Evolutionary conservation across 1,284 basidiomycete genomes (phyloP).

Genomic region (Flammula alnicola): DNA sequence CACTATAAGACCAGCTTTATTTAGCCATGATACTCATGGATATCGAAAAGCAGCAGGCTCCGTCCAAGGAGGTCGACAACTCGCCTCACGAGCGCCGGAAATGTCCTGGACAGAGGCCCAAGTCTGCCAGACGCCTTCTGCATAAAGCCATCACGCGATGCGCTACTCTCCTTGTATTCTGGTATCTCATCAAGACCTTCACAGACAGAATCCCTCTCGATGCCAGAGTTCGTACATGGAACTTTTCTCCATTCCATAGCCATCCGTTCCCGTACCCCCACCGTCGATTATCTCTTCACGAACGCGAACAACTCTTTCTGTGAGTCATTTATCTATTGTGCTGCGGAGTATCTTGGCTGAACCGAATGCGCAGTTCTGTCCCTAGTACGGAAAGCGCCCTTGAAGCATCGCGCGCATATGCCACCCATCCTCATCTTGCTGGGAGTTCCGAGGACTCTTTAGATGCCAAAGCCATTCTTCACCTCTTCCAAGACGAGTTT

Average conservation of each 20-base stretch:
- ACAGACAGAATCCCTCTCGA: not conserved
- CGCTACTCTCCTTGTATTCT: slow-evolving; percentile 14
- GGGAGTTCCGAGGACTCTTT: slow-evolving; percentile 67
- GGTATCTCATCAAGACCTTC: slow-evolving; percentile 9
- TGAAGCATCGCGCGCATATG: slow-evolving; percentile 59
- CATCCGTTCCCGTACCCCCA: slow-evolving; percentile 15
- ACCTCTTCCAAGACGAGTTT: slow-evolving; percentile 67
- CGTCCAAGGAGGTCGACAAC: slow-evolving; percentile 10
- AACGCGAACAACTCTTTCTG: slow-evolving; percentile 42
- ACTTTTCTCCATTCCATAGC: not conserved
- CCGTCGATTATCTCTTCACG: slow-evolving; percentile 22
- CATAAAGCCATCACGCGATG: slow-evolving; percentile 8
- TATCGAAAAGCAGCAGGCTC: slow-evolving; percentile 23
- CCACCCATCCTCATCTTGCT: slow-evolving; percentile 74
- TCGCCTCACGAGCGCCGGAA: not conserved
- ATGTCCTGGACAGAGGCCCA: not conserved
- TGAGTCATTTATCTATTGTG: slow-evolving; percentile 21
- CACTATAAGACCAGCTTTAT: slow-evolving; percentile 5
- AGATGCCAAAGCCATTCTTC: slow-evolving; percentile 66
- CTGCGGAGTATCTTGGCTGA: not conserved
- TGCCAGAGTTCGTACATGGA: slow-evolving; percentile 1
- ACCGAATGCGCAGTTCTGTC: slow-evolving; percentile 48
- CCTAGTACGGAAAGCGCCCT: slow-evolving; percentile 61
- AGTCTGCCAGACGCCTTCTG: slow-evolving; percentile 3
- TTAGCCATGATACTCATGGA: slow-evolving; percentile 23